Conservation (phyloP, 148 eudicot genomes). For the Vaccinium corymbosum region DNA sequence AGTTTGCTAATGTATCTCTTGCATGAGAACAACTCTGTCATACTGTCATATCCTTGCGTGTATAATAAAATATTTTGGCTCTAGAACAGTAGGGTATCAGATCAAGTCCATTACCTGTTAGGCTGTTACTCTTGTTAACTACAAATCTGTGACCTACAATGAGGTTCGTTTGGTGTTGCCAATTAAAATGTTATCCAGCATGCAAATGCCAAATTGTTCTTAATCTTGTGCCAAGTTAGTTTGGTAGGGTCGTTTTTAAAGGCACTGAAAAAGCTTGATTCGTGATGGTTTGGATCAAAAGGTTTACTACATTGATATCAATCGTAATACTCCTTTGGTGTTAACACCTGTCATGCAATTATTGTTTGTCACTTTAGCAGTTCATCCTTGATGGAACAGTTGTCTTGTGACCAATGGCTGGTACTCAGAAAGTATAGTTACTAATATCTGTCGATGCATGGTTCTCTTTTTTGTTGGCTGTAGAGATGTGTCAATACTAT, state of each 20-base stretch:
- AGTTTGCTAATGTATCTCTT: slow-evolving; percentile 10
- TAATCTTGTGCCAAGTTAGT: neutral
- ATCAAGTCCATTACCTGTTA: neutral
- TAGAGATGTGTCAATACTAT: neutral
- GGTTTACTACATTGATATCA: neutral
- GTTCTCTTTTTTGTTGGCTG: neutral
- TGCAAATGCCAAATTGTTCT: neutral
- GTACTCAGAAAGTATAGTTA: neutral
- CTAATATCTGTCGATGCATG: neutral
- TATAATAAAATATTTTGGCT: neutral
- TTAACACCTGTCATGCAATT: neutral
- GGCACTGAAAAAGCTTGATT: neutral
- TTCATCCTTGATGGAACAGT: neutral
- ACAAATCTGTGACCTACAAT: neutral
- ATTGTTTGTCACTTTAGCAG: neutral
- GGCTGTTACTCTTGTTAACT: neutral
- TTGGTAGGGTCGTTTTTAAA: neutral
- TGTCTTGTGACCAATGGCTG: neutral
- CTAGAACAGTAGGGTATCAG: neutral
- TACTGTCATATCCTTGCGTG: neutral
- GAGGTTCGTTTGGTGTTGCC: neutral
- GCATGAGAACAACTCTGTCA: slow-evolving; percentile 1
- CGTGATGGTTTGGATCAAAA: neutral
- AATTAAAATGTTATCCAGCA: neutral
- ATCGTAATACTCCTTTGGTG: neutral